These are phyloP conservation scores for Mucor indicus DNA, from an alignment of 371 early-diverging fungal species.

Conservation along the genomic window DNA sequence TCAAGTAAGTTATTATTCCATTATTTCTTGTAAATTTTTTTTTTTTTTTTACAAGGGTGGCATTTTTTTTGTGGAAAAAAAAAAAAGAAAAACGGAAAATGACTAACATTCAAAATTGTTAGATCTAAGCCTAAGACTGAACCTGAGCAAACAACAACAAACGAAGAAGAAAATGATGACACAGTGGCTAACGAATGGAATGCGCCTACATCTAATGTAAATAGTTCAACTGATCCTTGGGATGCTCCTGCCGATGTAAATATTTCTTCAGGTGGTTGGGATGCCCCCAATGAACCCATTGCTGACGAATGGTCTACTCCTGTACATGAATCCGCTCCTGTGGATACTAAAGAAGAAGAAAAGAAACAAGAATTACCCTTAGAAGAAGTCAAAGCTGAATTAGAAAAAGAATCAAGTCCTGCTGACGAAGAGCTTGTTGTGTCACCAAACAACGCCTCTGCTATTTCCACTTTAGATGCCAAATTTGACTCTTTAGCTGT, in stretches of 20 bases:
- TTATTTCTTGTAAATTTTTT: not conserved
- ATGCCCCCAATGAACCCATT: not conserved
- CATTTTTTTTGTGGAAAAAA: not conserved
- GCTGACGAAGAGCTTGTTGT: slow-evolving; percentile 81
- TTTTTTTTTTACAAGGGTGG: slow-evolving; percentile 1
- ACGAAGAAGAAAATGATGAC: slow-evolving; percentile 7
- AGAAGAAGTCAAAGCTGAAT: slow-evolving; percentile 2
- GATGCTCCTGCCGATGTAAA: slow-evolving; percentile 12
- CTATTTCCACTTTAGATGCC: slow-evolving; percentile 60
- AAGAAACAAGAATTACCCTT: not conserved
- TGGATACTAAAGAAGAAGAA: slow-evolving; percentile 2
- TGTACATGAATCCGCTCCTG: slow-evolving; percentile 13
- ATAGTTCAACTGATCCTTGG: slow-evolving; percentile 21
- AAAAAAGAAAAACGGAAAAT: not conserved
- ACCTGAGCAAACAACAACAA: slow-evolving; percentile 20
- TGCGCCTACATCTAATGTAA: slow-evolving; percentile 4
- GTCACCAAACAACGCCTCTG: slow-evolving; percentile 62
- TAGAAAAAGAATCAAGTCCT: slow-evolving; percentile 45
- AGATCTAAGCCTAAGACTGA: slow-evolving; percentile 43
- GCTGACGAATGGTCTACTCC: slow-evolving; percentile 27
- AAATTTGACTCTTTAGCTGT: slow-evolving; percentile 82
- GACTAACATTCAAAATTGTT: too few relatives aligned
- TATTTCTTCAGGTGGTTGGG: too few relatives aligned
- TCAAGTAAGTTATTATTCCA: slow-evolving; percentile 66
- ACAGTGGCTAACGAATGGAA: slow-evolving; percentile 19